phyloP scores from a whole-genome alignment of 164 flowering plant genomes.

The Buxus sempervirens region DNA sequence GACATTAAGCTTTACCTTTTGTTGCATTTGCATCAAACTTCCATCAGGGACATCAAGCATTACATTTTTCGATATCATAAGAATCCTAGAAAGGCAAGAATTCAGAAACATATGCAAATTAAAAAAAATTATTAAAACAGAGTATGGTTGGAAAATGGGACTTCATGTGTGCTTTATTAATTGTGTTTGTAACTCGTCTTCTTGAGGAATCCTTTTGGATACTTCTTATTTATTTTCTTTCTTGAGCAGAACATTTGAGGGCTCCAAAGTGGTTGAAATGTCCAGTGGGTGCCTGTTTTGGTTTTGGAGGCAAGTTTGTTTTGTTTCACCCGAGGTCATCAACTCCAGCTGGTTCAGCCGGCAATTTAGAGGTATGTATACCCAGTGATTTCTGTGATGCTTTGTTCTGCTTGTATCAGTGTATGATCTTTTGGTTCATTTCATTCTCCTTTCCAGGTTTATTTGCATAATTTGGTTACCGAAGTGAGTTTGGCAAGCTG shows the following conservation, averaged over 20 bases:
- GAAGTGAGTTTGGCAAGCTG: conserved; percentile 67
- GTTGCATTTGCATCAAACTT: too few relatives aligned
- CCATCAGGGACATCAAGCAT: too few relatives aligned
- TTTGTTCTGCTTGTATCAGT: conserved; percentile 8
- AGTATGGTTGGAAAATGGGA: background rate
- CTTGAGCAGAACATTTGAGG: conserved; percentile 51
- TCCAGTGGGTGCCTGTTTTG: conserved; percentile 86
- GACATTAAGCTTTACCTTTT: too few relatives aligned
- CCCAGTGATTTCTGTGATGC: background rate
- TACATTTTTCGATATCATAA: too few relatives aligned
- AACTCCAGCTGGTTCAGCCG: conserved; percentile 34
- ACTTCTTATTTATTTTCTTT: background rate
- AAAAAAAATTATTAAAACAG: background rate
- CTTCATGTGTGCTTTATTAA: background rate
- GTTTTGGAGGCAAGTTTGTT: conserved; percentile 98
- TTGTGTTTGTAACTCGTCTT: background rate
- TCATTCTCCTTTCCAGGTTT: conserved; percentile 48
- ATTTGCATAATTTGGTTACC: conserved; percentile 68
- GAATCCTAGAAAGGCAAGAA: background rate
- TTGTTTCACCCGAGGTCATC: conserved; percentile 58
- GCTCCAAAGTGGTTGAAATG: conserved; percentile 98
- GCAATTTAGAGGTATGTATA: conserved; percentile 60
- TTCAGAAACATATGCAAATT: background rate
- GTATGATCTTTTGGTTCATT: conserved; percentile 14
- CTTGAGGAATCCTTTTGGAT: background rate